Evolutionary conservation across 768 basidiomycete genomes (phyloP), one percentile per base, ranked within the genome.

Genomic region (Butyriboletus loyo): DNA sequence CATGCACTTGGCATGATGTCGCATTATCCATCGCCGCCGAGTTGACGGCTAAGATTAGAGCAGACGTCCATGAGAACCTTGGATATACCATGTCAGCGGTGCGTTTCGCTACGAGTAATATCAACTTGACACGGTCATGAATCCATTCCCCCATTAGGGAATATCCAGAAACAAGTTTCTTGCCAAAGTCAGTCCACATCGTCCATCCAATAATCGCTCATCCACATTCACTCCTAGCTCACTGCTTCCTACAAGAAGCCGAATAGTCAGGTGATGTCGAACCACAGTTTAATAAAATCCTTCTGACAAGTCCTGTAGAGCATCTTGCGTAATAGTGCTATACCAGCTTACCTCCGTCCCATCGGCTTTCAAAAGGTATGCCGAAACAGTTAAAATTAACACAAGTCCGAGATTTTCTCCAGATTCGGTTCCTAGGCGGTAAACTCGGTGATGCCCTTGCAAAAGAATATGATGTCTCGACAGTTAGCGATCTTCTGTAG

Each of bases 31-130:
- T 98, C 42, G 95, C 85, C 2, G 92, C 93, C 4, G 91, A 91
- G 63, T 65, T 95, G 27, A 94, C 97, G 85, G 70, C 73, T n/a
- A 83, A 79, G 51, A 80, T 89, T 40, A 76, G 94, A 57, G 74
- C 75, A 47, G 82, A 85, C 46, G 83, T 98, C 9, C 76, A 77
- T 46, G 70, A 73, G 24, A 78, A 81, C 60, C 77, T 98, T 27
- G 89, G 92, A 15, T 99, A 99, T 64, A 93, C 92, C n/a, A 92
- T 87, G 38, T 94, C 92, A 46, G 93, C 94, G 13, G 93, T 93
- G 59, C 59, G 87, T 73, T 46, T 43, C 34, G 2, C 11, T 38
- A n/a, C n/a, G n/a, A n/a, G 24, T 50, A 30, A 19, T 47, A 17
- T 28, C 31, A n/a, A 34, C 24, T 27, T 4, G 42, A 7, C 8